Evolutionary conservation across 371 early-diverging fungal species (phyloP), one percentile per base, ranked within the genome.

Genomic region (Mucor saturninus): DNA sequence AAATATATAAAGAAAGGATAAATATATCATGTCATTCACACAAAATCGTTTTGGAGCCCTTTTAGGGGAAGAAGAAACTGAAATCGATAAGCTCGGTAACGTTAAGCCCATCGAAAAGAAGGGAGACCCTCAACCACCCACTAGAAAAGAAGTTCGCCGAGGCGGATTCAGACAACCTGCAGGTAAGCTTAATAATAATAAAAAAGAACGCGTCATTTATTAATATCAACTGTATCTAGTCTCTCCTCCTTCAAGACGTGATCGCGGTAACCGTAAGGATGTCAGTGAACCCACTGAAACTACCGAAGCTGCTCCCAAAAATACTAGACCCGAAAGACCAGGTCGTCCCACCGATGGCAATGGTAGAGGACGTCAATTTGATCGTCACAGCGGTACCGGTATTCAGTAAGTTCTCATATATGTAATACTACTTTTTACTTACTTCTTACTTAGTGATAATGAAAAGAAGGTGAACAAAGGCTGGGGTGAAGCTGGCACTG

Each of bases 401-500:
- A 76, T 81, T 46, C 52, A 73, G 85, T 81, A 75, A 68, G 80
- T 72, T 8, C 46, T 21, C 15, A 15, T 48, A 14, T 35, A 50
- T 8, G 42, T 21, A 45, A 26, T 14, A 14, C 43, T 42, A n/a
- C 40, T 9, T n/a, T 42, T 11, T 54, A 9, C 49, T 29, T 9
- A 11, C 30, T 50, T 30, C 49, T 37, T 11, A 31, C 30, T 43
- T 38, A 79, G 81, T 66, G 93, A 91, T 72, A 86, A 84, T 64
- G 88, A 91, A 54, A 95, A 95, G 85, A 93, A 93, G 80, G 87
- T 89, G 59, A 86, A 83, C 50, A 81, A 86, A 70, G 87, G 86
- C 31, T 92, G 92, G 91, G 94, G 94, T 56, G 81, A 88, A 62
- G 57, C 68, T 43, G 75, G 71, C 29, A 63, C 61, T 15, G 62